A percentile compares a stretch with the other conserved stretches of the same genome.
Evolutionary conservation across 116 monocot species (phyloP).

Genomic region (Dioscorea cayenensis): DNA sequence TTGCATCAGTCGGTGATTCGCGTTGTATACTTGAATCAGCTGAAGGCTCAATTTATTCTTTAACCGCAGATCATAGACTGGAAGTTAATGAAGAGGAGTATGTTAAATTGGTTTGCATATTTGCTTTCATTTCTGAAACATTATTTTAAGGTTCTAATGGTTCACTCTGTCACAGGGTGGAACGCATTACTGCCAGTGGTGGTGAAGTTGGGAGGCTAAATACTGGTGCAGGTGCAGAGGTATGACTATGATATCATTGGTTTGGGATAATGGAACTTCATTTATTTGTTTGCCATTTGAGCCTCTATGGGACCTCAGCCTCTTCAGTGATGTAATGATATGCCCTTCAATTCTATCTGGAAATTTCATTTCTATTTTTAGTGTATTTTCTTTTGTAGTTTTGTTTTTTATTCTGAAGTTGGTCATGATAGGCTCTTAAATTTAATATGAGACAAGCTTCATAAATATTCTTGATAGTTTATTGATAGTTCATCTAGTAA

Average conservation of each 20-base stretch:
- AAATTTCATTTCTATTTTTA: too few species aligned
- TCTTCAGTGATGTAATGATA: too few species aligned
- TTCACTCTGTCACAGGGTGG: slow-evolving; percentile 33
- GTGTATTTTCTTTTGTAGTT: too few species aligned
- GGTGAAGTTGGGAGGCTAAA: slow-evolving; percentile 70
- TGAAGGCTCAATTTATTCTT: slow-evolving; percentile 54
- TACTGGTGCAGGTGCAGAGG: slow-evolving; percentile 53
- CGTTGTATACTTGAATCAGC: slow-evolving; percentile 81
- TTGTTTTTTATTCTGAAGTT: too few species aligned
- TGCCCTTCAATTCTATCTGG: too few species aligned
- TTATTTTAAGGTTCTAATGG: background rate
- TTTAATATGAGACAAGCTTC: too few species aligned
- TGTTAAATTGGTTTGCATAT: background rate
- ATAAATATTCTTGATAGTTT: too few species aligned
- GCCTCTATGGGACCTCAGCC: too few species aligned
- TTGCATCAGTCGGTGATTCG: slow-evolving; percentile 82
- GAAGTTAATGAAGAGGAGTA: slow-evolving; percentile 72
- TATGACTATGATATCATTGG: slow-evolving; percentile 7
- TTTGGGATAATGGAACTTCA: background rate
- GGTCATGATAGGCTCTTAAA: too few species aligned
- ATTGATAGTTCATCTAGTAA: too few species aligned
- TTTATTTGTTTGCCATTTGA: background rate
- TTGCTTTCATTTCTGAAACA: background rate
- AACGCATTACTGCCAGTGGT: slow-evolving; percentile 59
- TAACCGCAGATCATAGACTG: slow-evolving; percentile 73